A percentile compares a stretch with the other conserved stretches of the same genome.
Evolutionary conservation across 192 early-diverging fungal species (phyloP).

Genomic region (Gryganskiella cystojenkinii): DNA sequence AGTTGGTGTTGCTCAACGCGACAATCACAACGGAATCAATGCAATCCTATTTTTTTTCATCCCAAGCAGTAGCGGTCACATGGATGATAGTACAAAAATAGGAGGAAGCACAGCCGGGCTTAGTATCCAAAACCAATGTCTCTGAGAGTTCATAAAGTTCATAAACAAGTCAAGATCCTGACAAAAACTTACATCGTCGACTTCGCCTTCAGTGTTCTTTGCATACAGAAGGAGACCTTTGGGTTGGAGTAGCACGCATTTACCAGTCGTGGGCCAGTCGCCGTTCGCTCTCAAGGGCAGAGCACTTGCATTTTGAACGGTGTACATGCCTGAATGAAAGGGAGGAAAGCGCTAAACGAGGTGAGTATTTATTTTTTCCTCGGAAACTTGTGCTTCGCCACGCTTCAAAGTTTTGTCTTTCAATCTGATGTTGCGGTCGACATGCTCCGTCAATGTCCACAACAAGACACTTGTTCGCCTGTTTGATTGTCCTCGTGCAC

Average conservation of each 20-base stretch:
- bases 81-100: neutral
- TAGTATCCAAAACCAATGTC: too few relatives aligned
- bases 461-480: too few relatives aligned
- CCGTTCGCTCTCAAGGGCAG: slow-evolving; percentile 15
- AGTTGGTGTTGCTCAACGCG: neutral
- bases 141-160: too few relatives aligned
- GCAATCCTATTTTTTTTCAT: neutral
- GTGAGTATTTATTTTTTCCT: too few relatives aligned
- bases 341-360: neutral
- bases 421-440: too few relatives aligned
- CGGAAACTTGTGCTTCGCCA: too few relatives aligned
- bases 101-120: neutral
- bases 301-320: slow-evolving; percentile 5
- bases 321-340: neutral
- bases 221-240: slow-evolving; percentile 10
- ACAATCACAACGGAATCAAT: slow-evolving; percentile 15
- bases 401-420: too few relatives aligned
- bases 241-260: slow-evolving; percentile 20
- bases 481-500: too few relatives aligned
- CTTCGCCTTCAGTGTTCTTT: slow-evolving; percentile 3
- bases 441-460: too few relatives aligned
- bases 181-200: slow-evolving; percentile 5
- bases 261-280: slow-evolving; percentile 13
- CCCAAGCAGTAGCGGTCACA: neutral
- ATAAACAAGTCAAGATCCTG: neutral